phyloP scores from a whole-genome alignment of 176 grass and related monocot genomes.

The Pontederia paniculata region DNA sequence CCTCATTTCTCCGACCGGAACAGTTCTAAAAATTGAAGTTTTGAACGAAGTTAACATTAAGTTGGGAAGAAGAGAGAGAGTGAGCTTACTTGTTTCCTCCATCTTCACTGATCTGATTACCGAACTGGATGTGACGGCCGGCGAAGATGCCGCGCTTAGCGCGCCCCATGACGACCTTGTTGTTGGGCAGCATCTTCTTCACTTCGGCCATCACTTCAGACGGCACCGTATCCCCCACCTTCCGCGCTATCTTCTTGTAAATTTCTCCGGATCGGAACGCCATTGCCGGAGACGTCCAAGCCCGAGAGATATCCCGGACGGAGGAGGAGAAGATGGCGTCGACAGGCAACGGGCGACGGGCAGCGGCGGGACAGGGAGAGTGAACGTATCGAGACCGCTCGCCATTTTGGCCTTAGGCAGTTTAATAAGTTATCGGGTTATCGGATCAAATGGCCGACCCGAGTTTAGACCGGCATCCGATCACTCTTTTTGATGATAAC shows the following conservation, averaged over 20 bases:
- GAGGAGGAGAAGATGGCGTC: too few species aligned
- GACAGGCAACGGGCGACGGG: too few species aligned
- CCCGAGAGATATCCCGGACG: too few species aligned
- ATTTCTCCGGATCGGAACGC: slow-evolving; percentile 67
- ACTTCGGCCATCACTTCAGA: slow-evolving; percentile 55
- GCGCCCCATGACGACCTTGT: slow-evolving; percentile 70
- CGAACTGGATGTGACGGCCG: slow-evolving; percentile 80
- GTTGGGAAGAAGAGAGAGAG: neutral
- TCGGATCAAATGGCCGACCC: too few species aligned
- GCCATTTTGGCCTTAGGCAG: too few species aligned
- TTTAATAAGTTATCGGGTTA: too few species aligned
- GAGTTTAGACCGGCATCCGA: too few species aligned
- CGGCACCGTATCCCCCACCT: slow-evolving; percentile 41
- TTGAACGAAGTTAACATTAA: neutral
- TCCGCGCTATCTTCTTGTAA: slow-evolving; percentile 73
- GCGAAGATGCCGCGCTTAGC: slow-evolving; percentile 93
- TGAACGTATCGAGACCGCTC: too few species aligned
- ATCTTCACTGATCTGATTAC: slow-evolving; percentile 89
- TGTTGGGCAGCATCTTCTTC: slow-evolving; percentile 55
- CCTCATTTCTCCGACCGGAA: neutral
- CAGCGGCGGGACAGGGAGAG: too few species aligned
- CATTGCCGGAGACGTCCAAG: slow-evolving; percentile 20
- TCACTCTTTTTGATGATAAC: too few species aligned
- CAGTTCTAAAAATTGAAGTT: too few species aligned
- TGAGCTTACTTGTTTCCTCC: slow-evolving; percentile 85